Evolutionary conservation across 2,329 filamentous ascomycete genomes (phyloP).

Genomic region (Calonectria naviculata): DNA sequence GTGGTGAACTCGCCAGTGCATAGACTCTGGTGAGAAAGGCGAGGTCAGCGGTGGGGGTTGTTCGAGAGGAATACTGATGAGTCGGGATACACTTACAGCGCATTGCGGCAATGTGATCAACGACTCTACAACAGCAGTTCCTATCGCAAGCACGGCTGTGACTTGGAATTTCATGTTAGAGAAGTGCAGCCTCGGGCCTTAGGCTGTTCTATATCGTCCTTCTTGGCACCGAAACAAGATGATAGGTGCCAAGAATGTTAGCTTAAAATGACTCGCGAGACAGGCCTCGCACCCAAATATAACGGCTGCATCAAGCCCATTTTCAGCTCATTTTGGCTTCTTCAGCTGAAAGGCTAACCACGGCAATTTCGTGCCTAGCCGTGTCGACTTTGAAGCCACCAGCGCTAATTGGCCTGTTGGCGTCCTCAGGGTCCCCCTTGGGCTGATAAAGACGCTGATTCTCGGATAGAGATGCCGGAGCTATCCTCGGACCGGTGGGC

Average conservation of each 20-base stretch:
- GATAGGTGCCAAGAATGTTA: background rate
- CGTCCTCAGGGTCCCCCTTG: background rate
- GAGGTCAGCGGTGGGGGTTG: background rate
- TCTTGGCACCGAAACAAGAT: background rate
- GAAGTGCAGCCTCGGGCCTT: no score
- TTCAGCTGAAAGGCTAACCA: background rate
- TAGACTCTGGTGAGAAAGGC: background rate
- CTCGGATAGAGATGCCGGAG: background rate
- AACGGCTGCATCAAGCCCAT: background rate
- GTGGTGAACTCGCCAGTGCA: background rate
- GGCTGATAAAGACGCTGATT: background rate
- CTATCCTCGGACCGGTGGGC: background rate
- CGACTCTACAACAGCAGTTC: background rate
- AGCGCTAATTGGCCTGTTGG: background rate
- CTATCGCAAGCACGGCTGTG: background rate
- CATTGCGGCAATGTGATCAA: background rate
- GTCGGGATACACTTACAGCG: background rate
- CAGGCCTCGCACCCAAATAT: background rate
- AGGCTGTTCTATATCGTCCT: background rate
- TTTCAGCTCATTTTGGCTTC: background rate
- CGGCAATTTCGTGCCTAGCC: constrained; percentile 3
- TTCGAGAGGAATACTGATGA: background rate
- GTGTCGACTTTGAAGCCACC: background rate
- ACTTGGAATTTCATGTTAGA: background rate
- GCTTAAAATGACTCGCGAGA: background rate